Evolutionary conservation across 805 yeast species (phyloP).

Genomic region (Spathaspora hagerdaliae): DNA sequence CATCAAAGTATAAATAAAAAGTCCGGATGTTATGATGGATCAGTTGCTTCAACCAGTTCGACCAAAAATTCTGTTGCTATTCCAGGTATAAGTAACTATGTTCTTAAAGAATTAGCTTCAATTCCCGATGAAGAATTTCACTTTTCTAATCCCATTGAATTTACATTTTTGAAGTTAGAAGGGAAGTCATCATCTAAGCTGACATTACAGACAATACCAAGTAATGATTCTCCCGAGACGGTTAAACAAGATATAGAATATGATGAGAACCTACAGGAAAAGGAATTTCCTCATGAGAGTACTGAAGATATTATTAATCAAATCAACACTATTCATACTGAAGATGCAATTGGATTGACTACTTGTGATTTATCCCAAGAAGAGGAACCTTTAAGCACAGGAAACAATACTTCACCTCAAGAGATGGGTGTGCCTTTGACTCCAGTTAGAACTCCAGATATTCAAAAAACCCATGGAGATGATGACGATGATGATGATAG

Average conservation of each 20-base stretch:
- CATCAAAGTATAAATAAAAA: background rate
- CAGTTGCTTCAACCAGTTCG: conserved; percentile 6
- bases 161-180: conserved; percentile 74
- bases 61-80: conserved; percentile 45
- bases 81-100: conserved; percentile 44
- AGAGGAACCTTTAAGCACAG: conserved; percentile 13
- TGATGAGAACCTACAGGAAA: conserved; percentile 3
- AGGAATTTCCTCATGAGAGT: conserved; percentile 10
- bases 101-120: conserved; percentile 62
- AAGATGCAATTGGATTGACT: conserved; percentile 22
- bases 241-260: conserved; percentile 5
- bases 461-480: background rate
- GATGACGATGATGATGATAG: background rate
- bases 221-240: background rate
- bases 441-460: conserved; percentile 15
- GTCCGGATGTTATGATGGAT: conserved; percentile 1
- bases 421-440: conserved; percentile 13
- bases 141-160: conserved; percentile 65
- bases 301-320: conserved; percentile 36
- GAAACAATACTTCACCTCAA: background rate
- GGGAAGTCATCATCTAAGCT: conserved; percentile 43
- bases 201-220: conserved; percentile 1
- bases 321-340: conserved; percentile 37
- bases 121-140: conserved; percentile 73
- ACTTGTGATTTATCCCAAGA: conserved; percentile 16